phyloP scores from a whole-genome alignment of 1,139 yeast genomes.

The Nakaseomyces sp. region DNA sequence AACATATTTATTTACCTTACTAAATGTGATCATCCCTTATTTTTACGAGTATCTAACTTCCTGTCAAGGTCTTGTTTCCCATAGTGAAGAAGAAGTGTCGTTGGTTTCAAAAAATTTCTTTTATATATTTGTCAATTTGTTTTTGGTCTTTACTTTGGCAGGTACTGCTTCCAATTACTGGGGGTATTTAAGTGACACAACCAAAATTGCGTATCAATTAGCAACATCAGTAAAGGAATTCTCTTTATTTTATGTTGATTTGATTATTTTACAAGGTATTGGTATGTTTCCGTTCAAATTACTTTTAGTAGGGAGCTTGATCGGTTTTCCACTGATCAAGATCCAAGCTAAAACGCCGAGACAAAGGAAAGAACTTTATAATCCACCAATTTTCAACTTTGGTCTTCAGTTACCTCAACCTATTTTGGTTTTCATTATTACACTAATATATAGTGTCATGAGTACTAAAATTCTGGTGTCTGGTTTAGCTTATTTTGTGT shows the following conservation, averaged over 20 bases:
- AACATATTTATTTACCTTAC: slow-evolving; percentile 60
- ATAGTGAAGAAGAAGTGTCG: slow-evolving; percentile 68
- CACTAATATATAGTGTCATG: slow-evolving; percentile 67
- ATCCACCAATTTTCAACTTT: slow-evolving; percentile 72
- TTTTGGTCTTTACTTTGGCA: slow-evolving; percentile 68
- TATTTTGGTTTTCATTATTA: slow-evolving; percentile 61
- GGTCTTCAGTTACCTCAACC: slow-evolving; percentile 80
- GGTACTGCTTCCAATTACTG: slow-evolving; percentile 72
- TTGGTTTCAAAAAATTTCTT: slow-evolving; percentile 71
- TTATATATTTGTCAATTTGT: slow-evolving; percentile 68
- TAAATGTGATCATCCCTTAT: slow-evolving; percentile 61
- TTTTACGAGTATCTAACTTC: slow-evolving; percentile 58
- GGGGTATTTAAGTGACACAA: slow-evolving; percentile 71
- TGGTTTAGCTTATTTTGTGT: slow-evolving; percentile 61
- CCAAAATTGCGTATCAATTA: slow-evolving; percentile 62
- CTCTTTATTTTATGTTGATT: slow-evolving; percentile 64
- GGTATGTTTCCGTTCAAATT: slow-evolving; percentile 72
- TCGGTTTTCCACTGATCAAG: slow-evolving; percentile 50
- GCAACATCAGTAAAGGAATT: slow-evolving; percentile 63
- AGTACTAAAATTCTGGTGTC: slow-evolving; percentile 67
- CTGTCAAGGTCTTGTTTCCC: slow-evolving; percentile 62
- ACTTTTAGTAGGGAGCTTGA: slow-evolving; percentile 54
- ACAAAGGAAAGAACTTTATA: slow-evolving; percentile 58
- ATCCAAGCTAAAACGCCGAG: slow-evolving; percentile 58
- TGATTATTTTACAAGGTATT: slow-evolving; percentile 64